Base-by-base conservation (phyloP, 164 flowering plant species). In the Berberis vulgaris region DNA sequence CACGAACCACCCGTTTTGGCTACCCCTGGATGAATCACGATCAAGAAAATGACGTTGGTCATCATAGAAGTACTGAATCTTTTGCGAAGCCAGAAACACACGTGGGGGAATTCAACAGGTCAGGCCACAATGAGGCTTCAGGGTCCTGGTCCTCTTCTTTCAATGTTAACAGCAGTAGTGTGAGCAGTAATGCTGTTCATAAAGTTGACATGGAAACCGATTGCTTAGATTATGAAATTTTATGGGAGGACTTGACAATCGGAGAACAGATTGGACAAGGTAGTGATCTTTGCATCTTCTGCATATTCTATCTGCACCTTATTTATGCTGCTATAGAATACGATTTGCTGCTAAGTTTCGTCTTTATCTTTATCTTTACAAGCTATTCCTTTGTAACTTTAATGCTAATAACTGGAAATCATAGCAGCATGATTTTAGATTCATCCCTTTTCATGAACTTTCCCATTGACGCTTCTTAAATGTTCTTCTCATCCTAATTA, bases 191-290 rank as follows among this genome's bases (percentile, higher is more conserved):
- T 66, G 96, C 87, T 61, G 59, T 85, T 60, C 89, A 89, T 73
- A 89, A 79, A 75, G 72, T 80, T 68, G 94, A 95, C 26, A 57
- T 76, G 73, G 99, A 91, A 10, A 67, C 74, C 45, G 99, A 91
- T 59, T 77, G 85, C 78, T 75, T 86, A 73, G 97, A 91, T 69
- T 87, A 75, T 77, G 99, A 91, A 75, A 91, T 95, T 41, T 78
- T 79, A 76, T 95, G 99, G 99, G 99, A 95, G 65, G 99, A 95
- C 72, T 71, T 95, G 78, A 82, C 83, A 3, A 79, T 95, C 67
- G 95, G 95, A 67, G 99, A 95, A 69, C 94, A 84, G 64, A 82
- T 95, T 70, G 99, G 99, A 49, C 96, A 89, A 86, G 97, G 99
- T 95, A 78, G 56, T 63, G 9, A 43, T 60, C 52, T 41, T 66